Evolutionary conservation across 345 rosid genomes (phyloP).

Genomic region (Trapa incisa): DNA sequence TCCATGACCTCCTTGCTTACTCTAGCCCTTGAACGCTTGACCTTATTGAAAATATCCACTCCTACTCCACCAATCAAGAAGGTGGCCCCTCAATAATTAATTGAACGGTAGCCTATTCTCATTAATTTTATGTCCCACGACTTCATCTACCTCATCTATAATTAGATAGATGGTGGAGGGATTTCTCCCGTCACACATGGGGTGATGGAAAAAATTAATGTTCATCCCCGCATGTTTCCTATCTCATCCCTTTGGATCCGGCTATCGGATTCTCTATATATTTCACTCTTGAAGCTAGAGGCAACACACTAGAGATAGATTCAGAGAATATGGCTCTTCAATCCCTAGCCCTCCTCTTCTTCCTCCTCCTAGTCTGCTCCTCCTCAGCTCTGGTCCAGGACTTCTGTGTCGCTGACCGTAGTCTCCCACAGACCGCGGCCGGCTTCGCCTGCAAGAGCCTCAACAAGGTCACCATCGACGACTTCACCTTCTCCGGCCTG

Average conservation of each 20-base stretch:
- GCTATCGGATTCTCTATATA: no score
- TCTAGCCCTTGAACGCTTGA: slow-evolving; percentile 54
- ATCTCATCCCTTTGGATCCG: no score
- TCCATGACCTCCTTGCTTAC: slow-evolving; percentile 73
- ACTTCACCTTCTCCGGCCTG: slow-evolving; percentile 52
- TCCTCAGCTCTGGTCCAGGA: slow-evolving; percentile 50
- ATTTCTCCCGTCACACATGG: no score
- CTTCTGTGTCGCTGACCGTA: slow-evolving; percentile 61
- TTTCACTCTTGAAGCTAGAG: no score
- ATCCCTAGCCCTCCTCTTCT: slow-evolving; percentile 18
- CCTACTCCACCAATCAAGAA: no score
- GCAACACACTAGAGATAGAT: no score
- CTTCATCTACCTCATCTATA: background rate
- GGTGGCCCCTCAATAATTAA: background rate
- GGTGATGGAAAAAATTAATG: no score
- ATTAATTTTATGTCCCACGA: background rate
- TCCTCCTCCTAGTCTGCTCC: slow-evolving; percentile 28
- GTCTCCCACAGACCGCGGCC: slow-evolving; percentile 39
- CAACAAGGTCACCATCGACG: slow-evolving; percentile 31
- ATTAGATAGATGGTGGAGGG: no score
- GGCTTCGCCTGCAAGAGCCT: slow-evolving; percentile 61
- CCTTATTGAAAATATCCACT: slow-evolving; percentile 36
- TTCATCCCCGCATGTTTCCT: no score
- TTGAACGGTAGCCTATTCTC: background rate
- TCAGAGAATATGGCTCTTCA: slow-evolving; percentile 22